phyloP scores from a whole-genome alignment of 805 yeast genomes.

The Myxozyma lipomycoides region DNA sequence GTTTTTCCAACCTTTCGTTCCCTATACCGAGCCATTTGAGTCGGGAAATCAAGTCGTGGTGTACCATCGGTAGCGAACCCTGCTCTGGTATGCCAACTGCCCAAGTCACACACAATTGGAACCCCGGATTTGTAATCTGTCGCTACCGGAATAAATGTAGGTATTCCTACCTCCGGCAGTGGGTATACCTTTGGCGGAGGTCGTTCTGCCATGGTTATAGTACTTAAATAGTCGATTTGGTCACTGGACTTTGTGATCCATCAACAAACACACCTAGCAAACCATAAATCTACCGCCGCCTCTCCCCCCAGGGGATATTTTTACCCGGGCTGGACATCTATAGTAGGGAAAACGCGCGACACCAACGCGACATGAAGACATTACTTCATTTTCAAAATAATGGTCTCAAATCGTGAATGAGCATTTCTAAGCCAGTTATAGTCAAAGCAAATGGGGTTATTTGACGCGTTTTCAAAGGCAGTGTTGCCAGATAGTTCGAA shows the following conservation, averaged over 20 bases:
- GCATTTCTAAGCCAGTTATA: not conserved
- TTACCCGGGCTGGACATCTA: too few species aligned
- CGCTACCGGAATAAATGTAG: conserved; percentile 44
- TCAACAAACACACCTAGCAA: too few species aligned
- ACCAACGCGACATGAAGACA: too few species aligned
- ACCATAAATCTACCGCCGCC: too few species aligned
- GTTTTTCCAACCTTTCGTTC: conserved; percentile 60
- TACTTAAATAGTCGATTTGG: too few species aligned
- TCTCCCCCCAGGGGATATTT: too few species aligned
- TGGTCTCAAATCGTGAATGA: too few species aligned
- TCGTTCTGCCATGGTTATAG: too few species aligned
- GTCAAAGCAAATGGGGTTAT: not conserved
- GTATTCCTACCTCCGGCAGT: conserved; percentile 31
- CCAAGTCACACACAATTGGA: conserved; percentile 89
- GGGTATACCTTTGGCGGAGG: conserved; percentile 30
- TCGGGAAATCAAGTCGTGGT: conserved; percentile 49
- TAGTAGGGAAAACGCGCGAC: too few species aligned
- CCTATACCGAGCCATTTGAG: conserved; percentile 65
- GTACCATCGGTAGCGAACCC: conserved; percentile 32
- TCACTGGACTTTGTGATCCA: too few species aligned
- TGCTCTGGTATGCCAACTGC: conserved; percentile 37
- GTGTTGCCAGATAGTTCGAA: not conserved
- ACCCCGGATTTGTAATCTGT: conserved; percentile 48
- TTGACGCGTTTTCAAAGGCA: not conserved
- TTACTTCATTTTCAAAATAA: too few species aligned